Conservation (phyloP, 192 early-diverging fungal genomes). For the Backusella psychrophila region DNA sequence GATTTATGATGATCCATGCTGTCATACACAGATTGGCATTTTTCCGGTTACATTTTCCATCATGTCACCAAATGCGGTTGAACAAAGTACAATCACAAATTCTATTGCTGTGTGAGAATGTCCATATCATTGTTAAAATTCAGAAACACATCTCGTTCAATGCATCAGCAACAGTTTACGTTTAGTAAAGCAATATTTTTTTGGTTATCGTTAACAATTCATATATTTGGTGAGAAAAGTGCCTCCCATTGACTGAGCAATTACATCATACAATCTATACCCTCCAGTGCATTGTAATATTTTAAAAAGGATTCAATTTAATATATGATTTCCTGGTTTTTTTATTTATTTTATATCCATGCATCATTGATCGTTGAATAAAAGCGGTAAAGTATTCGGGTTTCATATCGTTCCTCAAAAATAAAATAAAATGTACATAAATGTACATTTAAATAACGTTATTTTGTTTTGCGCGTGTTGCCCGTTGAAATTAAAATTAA, state of each 20-base stretch:
- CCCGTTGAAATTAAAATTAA: slow-evolving; percentile 3
- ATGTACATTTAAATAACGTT: neutral
- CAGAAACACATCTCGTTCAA: neutral
- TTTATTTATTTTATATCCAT: neutral
- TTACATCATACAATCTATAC: neutral
- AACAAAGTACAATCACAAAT: neutral
- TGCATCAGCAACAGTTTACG: neutral
- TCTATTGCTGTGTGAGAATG: neutral
- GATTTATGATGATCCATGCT: neutral
- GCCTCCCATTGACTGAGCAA: neutral
- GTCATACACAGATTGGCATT: too few relatives aligned
- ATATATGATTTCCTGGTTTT: neutral
- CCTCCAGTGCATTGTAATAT: neutral
- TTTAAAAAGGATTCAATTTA: neutral
- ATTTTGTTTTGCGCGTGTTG: neutral
- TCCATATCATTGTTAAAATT: neutral
- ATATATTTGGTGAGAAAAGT: neutral
- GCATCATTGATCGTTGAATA: too few relatives aligned
- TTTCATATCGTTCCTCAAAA: neutral
- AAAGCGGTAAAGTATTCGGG: neutral
- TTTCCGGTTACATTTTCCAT: too few relatives aligned
- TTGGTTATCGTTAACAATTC: neutral
- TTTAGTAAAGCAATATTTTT: neutral
- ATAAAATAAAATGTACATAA: neutral
- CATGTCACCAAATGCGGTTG: neutral